A percentile compares a stretch with the other conserved stretches of the same genome.
These are phyloP conservation scores for Primulina eburnea DNA, from an alignment of 257 asterid species.

Conservation along the genomic window DNA sequence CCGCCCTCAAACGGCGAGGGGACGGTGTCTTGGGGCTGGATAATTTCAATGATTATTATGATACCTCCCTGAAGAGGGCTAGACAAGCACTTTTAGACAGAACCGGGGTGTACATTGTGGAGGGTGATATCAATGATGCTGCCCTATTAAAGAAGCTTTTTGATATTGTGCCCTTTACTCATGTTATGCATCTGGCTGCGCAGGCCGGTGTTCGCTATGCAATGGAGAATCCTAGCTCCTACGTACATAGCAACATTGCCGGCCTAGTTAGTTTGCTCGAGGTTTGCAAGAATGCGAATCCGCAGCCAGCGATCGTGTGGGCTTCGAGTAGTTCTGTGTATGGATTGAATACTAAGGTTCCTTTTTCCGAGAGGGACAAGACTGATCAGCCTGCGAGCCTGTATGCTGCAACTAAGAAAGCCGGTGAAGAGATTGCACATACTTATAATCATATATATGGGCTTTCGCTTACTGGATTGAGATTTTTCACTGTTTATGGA, in stretches of 20 bases:
- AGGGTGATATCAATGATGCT: conserved; percentile 82
- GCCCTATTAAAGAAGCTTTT: conserved; percentile 67
- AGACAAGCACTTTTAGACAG: conserved; percentile 74
- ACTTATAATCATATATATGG: conserved; percentile 92
- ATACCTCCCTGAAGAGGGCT: conserved; percentile 73
- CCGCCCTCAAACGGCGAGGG: conserved; percentile 92
- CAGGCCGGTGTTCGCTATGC: conserved; percentile 97
- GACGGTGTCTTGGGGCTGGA: conserved; percentile 91
- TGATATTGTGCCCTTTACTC: conserved; percentile 75
- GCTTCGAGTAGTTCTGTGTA: conserved; percentile 98
- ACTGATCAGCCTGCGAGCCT: conserved; percentile 96
- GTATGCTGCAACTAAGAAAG: conserved; percentile 95
- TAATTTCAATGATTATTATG: conserved; percentile 78
- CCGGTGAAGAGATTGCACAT: conserved; percentile 94
- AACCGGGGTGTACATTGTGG: conserved; percentile 85
- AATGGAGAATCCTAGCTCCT: conserved; percentile 98
- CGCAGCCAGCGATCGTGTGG: conserved; percentile 97
- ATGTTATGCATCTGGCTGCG: conserved; percentile 97
- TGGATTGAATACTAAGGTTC: conserved; percentile 86
- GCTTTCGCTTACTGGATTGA: conserved; percentile 83
- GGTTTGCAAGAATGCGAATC: conserved; percentile 76
- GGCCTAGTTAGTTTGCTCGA: conserved; percentile 83
- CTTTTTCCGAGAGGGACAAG: conserved; percentile 82
- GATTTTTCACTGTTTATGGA: conserved; percentile 93
- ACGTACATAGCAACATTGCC: conserved; percentile 94